Base-by-base conservation (phyloP, 768 basidiomycete genomes). In the Leccinum subgranulosum region DNA sequence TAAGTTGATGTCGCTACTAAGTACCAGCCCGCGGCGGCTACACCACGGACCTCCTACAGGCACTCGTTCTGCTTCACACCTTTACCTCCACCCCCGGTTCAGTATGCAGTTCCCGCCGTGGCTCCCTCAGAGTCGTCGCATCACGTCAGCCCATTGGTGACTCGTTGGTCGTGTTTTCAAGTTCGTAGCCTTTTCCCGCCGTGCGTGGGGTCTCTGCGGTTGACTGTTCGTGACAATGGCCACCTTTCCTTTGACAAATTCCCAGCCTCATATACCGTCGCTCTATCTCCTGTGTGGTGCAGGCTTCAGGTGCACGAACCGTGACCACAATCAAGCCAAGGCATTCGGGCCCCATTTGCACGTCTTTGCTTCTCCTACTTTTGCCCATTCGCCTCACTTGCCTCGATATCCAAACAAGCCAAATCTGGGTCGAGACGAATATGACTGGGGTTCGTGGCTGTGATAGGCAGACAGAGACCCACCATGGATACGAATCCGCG, bases 401-500 rank as follows among this genome's bases (percentile, higher is more conserved):
- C 34, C 34, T 46, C 57, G 36, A 7, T 61, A 49, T 27, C 43
- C 21, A 14, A 23, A 29, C 58, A 53, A 49, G 6, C 25, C 64
- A 9, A 19, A 29, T 21, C 27, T 58, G 33, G 57, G 34, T 48
- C 55, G 21, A 34, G 57, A 56, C 48, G 23, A 23, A 23, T 45
- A 51, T 28, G 48, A 25, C 11, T 10, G 2, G 2, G 23, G 23
- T 49, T 17, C 59, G 21, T 17, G 66, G 64, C n/a, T 33, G 34
- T n/a, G n/a, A n/a, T n/a, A n/a, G n/a, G n/a, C n/a, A n/a, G n/a
- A n/a, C n/a, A n/a, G n/a, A n/a, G n/a, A n/a, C 54, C 2, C 67
- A 67, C 41, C 63, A 67, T 36, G 67, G 58, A n/a, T 69, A 69
- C 17, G 67, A 68, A 34, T 68, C 67, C 4, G 57, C 67, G 6